Percentiles rank a stretch among this genome's conserved stretches.
Conservation (phyloP, 352 stramenopile species). For the Globisporangium takayamanum region DNA sequence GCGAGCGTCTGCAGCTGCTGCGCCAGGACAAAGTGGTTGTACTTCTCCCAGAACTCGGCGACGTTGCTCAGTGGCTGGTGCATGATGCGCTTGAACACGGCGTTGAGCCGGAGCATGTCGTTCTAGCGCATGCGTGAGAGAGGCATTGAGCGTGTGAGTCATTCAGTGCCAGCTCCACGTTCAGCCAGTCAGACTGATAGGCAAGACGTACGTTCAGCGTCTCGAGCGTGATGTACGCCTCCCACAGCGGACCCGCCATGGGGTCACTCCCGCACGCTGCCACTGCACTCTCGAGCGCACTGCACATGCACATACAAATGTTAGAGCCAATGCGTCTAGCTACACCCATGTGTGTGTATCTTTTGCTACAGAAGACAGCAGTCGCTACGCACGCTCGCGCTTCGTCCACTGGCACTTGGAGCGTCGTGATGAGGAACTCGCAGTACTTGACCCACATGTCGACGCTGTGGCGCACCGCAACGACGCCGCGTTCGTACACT, state of each 20-base stretch:
- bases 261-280: slow-evolving; percentile 56
- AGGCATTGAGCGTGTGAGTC: not conserved
- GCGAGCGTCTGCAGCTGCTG: slow-evolving; percentile 60
- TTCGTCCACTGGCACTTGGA: slow-evolving; percentile 55
- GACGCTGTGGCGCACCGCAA: slow-evolving; percentile 57
- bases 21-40: slow-evolving; percentile 78
- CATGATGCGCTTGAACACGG: slow-evolving; percentile 80
- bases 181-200: not conserved
- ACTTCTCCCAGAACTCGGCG: slow-evolving; percentile 82
- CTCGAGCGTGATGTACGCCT: slow-evolving; percentile 74
- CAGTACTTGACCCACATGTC: slow-evolving; percentile 86
- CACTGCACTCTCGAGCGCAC: slow-evolving; percentile 48
- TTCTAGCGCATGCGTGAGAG: slow-evolving; percentile 30
- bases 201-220: slow-evolving; percentile 52
- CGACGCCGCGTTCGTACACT: slow-evolving; percentile 67
- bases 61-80: slow-evolving; percentile 63
- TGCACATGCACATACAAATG: slow-evolving; percentile 11
- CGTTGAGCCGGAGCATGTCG: slow-evolving; percentile 72
- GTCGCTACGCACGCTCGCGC: slow-evolving; percentile 33
- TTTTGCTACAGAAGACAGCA: not conserved
- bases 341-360: not conserved
- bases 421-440: slow-evolving; percentile 63
- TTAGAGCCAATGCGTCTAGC: not conserved
- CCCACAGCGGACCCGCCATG: slow-evolving; percentile 63
- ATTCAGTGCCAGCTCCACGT: not conserved